Conservation (phyloP, 441 rosid species). For the Aquilaria agallochum region DNA sequence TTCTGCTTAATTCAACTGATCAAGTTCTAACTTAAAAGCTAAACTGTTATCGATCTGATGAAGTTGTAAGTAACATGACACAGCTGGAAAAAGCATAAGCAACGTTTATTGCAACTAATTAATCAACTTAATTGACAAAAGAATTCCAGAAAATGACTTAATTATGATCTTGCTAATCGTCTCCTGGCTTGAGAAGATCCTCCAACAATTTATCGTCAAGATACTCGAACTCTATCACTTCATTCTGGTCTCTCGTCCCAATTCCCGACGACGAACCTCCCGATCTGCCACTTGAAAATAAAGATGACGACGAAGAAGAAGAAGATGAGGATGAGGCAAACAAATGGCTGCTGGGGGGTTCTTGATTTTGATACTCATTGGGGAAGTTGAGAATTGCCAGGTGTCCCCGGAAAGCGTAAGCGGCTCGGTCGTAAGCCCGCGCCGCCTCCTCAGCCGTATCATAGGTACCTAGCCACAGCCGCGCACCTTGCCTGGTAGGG, state of each 20-base stretch:
- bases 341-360: background rate
- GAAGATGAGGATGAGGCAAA: conserved; percentile 11
- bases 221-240: conserved; percentile 72
- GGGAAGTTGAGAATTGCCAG: conserved; percentile 79
- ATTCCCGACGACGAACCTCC: conserved; percentile 13
- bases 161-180: conserved; percentile 5
- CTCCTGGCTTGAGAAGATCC: conserved; percentile 48
- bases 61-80: too few species aligned
- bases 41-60: too few species aligned
- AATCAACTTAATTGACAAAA: too few species aligned
- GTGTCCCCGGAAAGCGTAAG: conserved; percentile 61
- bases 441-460: conserved; percentile 76
- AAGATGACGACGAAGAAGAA: conserved; percentile 20
- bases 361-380: conserved; percentile 41
- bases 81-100: too few species aligned
- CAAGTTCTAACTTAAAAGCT: too few species aligned
- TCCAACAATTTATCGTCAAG: conserved; percentile 69
- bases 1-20: too few species aligned
- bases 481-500: conserved; percentile 63
- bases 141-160: too few species aligned
- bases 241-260: conserved; percentile 8
- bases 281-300: conserved; percentile 4
- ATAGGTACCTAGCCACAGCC: conserved; percentile 79
- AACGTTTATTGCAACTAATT: too few species aligned
- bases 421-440: conserved; percentile 73